These are phyloP conservation scores for Dryadomyces sulphureus DNA, from an alignment of 2,329 filamentous ascomycete genomes.

Conservation along the genomic window DNA sequence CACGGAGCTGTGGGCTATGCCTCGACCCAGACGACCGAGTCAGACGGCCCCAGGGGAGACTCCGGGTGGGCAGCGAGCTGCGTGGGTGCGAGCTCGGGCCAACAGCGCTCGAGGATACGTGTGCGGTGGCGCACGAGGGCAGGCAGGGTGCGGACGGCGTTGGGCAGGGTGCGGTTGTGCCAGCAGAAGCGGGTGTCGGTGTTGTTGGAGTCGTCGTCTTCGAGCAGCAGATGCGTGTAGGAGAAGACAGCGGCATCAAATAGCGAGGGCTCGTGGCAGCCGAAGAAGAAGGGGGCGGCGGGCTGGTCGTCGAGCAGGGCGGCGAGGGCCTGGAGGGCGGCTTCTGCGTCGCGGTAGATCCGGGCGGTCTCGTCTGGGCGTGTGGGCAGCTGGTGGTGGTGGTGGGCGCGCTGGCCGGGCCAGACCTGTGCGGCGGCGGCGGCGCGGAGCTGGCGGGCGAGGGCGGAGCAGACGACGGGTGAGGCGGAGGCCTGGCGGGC, in stretches of 20 bases:
- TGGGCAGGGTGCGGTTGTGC: slow-evolving; percentile 45
- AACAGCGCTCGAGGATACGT: slow-evolving; percentile 18
- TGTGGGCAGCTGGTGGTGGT: slow-evolving; percentile 19
- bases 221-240: slow-evolving; percentile 70
- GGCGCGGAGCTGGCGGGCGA: slow-evolving; percentile 50
- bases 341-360: slow-evolving; percentile 27
- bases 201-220: slow-evolving; percentile 19
- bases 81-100: slow-evolving; percentile 8
- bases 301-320: slow-evolving; percentile 17
- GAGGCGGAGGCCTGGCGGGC: slow-evolving; percentile 47
- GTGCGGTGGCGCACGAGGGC: slow-evolving; percentile 53
- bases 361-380: slow-evolving; percentile 15
- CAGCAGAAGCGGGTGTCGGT: slow-evolving; percentile 34
- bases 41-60: background rate
- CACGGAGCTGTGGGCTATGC: slow-evolving; percentile 1
- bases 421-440: slow-evolving; percentile 54
- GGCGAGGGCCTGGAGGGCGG: slow-evolving; percentile 32
- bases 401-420: background rate
- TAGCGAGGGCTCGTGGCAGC: slow-evolving; percentile 51
- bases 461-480: slow-evolving; percentile 43
- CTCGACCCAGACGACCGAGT: slow-evolving; percentile 6
- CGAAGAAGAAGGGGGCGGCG: slow-evolving; percentile 26
- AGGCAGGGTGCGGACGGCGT: slow-evolving; percentile 38
- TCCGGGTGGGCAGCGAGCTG: too few relatives aligned
- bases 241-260: slow-evolving; percentile 87